Percentiles rank a stretch among this genome's conserved stretches.
These are phyloP conservation scores for Kurtzmaniella quercitrusa DNA, from an alignment of 1,139 yeast genomes.

Conservation along the genomic window DNA sequence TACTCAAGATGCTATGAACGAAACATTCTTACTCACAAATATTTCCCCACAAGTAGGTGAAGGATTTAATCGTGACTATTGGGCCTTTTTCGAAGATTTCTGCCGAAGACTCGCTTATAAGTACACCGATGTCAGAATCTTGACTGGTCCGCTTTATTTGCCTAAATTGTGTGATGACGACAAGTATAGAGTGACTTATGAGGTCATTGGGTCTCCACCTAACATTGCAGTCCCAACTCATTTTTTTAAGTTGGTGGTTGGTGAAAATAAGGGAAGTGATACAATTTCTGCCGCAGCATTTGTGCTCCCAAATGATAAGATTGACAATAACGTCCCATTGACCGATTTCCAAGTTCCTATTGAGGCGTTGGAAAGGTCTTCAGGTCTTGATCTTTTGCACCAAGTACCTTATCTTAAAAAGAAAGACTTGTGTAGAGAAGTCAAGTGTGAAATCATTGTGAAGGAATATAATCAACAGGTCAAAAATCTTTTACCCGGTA, in stretches of 20 bases:
- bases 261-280: slow-evolving; percentile 55
- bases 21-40: slow-evolving; percentile 83
- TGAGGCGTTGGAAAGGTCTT: slow-evolving; percentile 80
- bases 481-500: slow-evolving; percentile 10
- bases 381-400: slow-evolving; percentile 79
- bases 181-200: slow-evolving; percentile 79
- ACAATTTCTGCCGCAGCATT: slow-evolving; percentile 82
- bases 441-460: slow-evolving; percentile 75
- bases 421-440: slow-evolving; percentile 73
- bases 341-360: slow-evolving; percentile 81
- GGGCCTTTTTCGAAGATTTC: slow-evolving; percentile 96
- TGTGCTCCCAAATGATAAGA: slow-evolving; percentile 81
- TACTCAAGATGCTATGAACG: slow-evolving; percentile 88
- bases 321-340: slow-evolving; percentile 67
- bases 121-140: slow-evolving; percentile 73
- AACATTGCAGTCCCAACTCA: slow-evolving; percentile 96
- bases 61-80: slow-evolving; percentile 91
- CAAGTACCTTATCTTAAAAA: slow-evolving; percentile 59
- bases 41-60: slow-evolving; percentile 98
- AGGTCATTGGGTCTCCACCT: slow-evolving; percentile 96
- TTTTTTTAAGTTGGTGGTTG: slow-evolving; percentile 85
- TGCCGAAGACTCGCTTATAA: slow-evolving; percentile 67
- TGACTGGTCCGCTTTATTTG: slow-evolving; percentile 90
- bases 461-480: slow-evolving; percentile 52
- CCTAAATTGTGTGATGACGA: slow-evolving; percentile 73